phyloP scores from a whole-genome alignment of 1,284 basidiomycete species.

The Apiotrichum akiyoshidainum region DNA sequence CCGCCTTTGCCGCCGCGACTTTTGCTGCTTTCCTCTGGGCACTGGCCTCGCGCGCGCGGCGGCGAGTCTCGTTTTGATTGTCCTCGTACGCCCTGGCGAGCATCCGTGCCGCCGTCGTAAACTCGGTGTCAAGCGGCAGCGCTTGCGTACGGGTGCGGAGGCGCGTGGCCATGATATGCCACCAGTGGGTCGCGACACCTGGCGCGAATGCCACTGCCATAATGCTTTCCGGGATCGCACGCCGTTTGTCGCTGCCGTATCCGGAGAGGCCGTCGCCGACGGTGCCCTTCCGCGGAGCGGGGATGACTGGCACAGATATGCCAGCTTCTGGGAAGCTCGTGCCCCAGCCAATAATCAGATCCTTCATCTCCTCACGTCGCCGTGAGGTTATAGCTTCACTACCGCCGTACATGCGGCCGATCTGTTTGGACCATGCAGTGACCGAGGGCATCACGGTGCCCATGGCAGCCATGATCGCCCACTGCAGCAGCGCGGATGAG shows the following conservation, averaged over 20 bases:
- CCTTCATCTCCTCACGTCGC: conserved; percentile 16
- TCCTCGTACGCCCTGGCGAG: conserved; percentile 17
- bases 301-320: conserved; percentile 20
- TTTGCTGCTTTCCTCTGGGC: too few relatives aligned
- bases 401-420: conserved; percentile 7
- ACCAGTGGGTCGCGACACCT: conserved; percentile 29
- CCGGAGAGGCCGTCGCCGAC: conserved; percentile 28
- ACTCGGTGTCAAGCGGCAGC: conserved; percentile 25
- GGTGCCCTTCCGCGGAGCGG: conserved; percentile 21
- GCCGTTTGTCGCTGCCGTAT: conserved; percentile 24
- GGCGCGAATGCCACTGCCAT: conserved; percentile 27
- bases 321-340: conserved; percentile 21
- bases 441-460: conserved; percentile 14
- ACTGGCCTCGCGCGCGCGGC: too few relatives aligned
- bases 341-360: conserved; percentile 24
- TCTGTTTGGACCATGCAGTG: conserved; percentile 5
- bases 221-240: conserved; percentile 28
- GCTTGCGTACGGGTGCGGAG: conserved; percentile 14
- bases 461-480: conserved; percentile 19
- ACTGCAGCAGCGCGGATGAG: conserved; percentile 21
- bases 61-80: background rate
- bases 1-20: background rate
- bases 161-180: conserved; percentile 21
- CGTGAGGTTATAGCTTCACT: conserved; percentile 4
- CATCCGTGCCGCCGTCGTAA: conserved; percentile 25